phyloP scores from a whole-genome alignment of 805 yeast species.

The Candida sakaeoensis region DNA sequence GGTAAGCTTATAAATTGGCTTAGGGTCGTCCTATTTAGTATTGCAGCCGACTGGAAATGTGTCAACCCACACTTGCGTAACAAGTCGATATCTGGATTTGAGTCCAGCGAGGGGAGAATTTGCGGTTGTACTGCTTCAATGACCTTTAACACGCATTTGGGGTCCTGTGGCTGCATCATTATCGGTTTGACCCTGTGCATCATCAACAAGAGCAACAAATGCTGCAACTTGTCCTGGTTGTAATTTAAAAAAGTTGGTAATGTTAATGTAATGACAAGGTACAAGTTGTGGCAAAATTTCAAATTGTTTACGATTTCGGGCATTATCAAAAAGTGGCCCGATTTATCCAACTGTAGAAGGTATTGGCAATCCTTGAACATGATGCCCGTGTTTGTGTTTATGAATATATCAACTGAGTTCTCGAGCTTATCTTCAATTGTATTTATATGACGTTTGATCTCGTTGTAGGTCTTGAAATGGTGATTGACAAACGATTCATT shows the following conservation, averaged over 20 bases:
- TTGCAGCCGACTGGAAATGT: constrained; percentile 5
- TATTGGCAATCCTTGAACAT: not conserved
- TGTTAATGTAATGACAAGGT: not conserved
- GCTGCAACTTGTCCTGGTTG: constrained; percentile 3
- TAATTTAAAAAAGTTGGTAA: not conserved
- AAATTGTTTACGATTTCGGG: not conserved
- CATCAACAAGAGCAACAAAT: constrained; percentile 1
- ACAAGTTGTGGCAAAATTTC: constrained; percentile 3
- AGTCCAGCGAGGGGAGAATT: not conserved
- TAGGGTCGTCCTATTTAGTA: constrained; percentile 1
- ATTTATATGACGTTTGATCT: not conserved
- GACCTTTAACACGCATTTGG: not conserved
- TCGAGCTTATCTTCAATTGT: not conserved
- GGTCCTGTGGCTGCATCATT: not conserved
- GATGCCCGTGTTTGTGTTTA: constrained; percentile 6
- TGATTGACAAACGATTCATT: not conserved
- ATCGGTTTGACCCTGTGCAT: constrained; percentile 1
- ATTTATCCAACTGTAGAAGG: constrained; percentile 3
- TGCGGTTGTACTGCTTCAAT: constrained; percentile 6
- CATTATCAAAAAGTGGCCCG: constrained; percentile 1
- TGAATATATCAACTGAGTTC: constrained; percentile 3
- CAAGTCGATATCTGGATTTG: not conserved
- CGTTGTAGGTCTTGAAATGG: not conserved
- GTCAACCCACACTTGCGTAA: constrained; percentile 6
- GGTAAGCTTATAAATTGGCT: not conserved